Conservation (phyloP, 371 early-diverging fungal genomes). For the Choanephora cucurbitarum region DNA sequence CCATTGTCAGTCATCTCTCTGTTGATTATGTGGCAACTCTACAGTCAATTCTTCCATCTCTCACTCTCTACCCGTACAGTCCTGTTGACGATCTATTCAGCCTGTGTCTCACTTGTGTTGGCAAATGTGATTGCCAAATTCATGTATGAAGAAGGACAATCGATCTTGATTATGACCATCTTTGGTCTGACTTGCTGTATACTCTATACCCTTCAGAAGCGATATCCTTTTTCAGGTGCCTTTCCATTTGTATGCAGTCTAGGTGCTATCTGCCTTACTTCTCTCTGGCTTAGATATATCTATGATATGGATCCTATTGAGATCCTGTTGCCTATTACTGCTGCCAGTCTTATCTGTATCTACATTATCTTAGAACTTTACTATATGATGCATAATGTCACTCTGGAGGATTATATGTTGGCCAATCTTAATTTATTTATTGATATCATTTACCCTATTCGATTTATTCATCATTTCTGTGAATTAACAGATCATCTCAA, state of each 20-base stretch:
- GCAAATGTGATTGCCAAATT: slow-evolving; percentile 27
- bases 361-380: slow-evolving; percentile 47
- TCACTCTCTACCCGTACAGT: slow-evolving; percentile 4
- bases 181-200: slow-evolving; percentile 17
- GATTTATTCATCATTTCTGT: slow-evolving; percentile 52
- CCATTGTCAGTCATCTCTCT: slow-evolving; percentile 10
- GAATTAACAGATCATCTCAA: slow-evolving; percentile 46
- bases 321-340: slow-evolving; percentile 39
- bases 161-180: slow-evolving; percentile 21
- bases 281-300: slow-evolving; percentile 17
- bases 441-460: slow-evolving; percentile 48
- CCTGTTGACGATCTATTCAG: slow-evolving; percentile 4
- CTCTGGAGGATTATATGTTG: slow-evolving; percentile 42
- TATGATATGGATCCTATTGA: slow-evolving; percentile 28
- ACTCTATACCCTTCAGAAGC: slow-evolving; percentile 20
- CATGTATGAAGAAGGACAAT: slow-evolving; percentile 19
- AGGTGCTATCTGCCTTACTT: slow-evolving; percentile 20
- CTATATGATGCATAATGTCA: slow-evolving; percentile 40
- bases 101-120: slow-evolving; percentile 11
- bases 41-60: slow-evolving; percentile 18
- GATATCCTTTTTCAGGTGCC: slow-evolving; percentile 22
- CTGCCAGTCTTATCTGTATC: slow-evolving; percentile 30
- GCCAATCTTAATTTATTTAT: slow-evolving; percentile 48
- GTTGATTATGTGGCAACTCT: slow-evolving; percentile 24
- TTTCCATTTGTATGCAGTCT: slow-evolving; percentile 29